Evolutionary conservation across 2,329 filamentous ascomycete genomes (phyloP), one percentile per base, ranked within the genome.

Genomic region (Paecilomyces variotii): DNA sequence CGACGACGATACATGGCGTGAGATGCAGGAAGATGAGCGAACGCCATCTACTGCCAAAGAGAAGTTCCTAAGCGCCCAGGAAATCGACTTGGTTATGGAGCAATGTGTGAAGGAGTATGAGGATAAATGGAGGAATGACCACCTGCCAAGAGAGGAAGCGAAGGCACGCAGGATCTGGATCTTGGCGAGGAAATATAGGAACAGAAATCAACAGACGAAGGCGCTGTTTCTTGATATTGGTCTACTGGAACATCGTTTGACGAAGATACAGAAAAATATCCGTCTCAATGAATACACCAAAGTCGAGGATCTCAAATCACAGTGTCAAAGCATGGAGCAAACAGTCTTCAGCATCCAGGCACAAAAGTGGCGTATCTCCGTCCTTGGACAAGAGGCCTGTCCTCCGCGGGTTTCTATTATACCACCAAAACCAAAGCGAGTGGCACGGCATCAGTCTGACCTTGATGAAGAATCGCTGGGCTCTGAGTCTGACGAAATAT

Each of bases 111-210:
- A 75, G 5, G 71, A 77, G 1, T 79, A 84, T 59, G 77, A 79
- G 54, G 67, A 74, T 2, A 69, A 72, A 3, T 93, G 89, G 88
- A 72, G 73, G n/a, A 69, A 77, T n/a, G 76, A 74, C 1, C 85
- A 85, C 62, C 76, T 84, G 5, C 82, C 84, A 0, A 82, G 77
- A 56, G 75, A 83, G 12, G 74, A 84, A 58, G 70, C 69, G 4
- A 85, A 80, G 59, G 88, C 87, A 0, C 81, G 83, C 66, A 72
- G 68, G 2, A 63, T 88, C 1, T 95, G 90, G 90, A 68, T 70
- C 26, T 72, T 78, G 45, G 83, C 83, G 30, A 82, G 79, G 55
- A 72, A 50, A 73, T 74, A 62, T 34, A 71, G 61, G 65, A 71
- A 69, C 63, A 74, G 75, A 32, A 70, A 73, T 11, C 58, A 61